These are phyloP conservation scores for Alternaria sp. DNA, from an alignment of 2,329 filamentous ascomycete species.

Conservation along the genomic window DNA sequence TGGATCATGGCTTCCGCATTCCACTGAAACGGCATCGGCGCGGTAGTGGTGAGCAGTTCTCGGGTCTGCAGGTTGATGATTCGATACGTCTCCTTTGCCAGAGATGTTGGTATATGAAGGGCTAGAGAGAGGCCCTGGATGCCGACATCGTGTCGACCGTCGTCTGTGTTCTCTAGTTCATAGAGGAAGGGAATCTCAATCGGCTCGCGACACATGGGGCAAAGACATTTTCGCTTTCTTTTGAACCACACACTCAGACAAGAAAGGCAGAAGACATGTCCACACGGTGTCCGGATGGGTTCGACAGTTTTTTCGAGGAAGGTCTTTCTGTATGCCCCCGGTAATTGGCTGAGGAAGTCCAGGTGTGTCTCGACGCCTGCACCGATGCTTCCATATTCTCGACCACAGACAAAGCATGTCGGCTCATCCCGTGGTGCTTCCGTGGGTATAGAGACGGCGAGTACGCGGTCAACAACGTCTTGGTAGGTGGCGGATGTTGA, in stretches of 20 bases:
- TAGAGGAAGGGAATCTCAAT: background rate
- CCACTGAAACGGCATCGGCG: background rate
- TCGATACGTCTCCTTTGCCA: background rate
- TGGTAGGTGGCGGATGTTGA: background rate
- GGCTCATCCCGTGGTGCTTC: background rate
- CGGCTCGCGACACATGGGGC: conserved; percentile 5
- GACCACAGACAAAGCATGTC: background rate
- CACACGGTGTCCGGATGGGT: conserved; percentile 1
- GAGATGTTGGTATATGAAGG: background rate
- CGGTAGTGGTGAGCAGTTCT: background rate
- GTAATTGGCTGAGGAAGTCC: conserved; percentile 1
- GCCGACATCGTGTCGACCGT: background rate
- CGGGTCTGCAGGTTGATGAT: background rate
- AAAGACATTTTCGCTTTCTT: background rate
- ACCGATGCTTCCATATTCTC: background rate
- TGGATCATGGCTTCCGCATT: background rate
- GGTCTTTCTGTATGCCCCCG: background rate
- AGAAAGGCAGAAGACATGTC: conserved; percentile 1
- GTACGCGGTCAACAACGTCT: conserved; percentile 1
- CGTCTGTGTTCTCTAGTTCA: background rate
- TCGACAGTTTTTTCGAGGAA: background rate
- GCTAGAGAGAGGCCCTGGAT: background rate
- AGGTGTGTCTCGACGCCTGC: background rate
- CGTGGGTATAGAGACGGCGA: background rate
- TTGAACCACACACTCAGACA: conserved; percentile 7